These are phyloP conservation scores for Saccharata proteae DNA, from an alignment of 2,329 filamentous ascomycete genomes.

Conservation along the genomic window DNA sequence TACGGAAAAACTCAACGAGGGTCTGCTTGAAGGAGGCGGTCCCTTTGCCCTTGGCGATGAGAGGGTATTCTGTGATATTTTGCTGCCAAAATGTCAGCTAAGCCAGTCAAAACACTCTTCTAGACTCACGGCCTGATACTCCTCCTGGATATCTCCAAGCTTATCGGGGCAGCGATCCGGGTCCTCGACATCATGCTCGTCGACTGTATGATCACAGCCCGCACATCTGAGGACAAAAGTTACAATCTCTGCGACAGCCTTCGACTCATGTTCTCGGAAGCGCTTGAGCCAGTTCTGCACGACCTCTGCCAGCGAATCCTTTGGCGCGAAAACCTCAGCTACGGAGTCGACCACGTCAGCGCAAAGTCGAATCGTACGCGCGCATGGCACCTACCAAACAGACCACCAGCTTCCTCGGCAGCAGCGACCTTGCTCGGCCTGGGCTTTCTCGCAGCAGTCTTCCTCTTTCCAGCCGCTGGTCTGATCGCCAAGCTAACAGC, in stretches of 20 bases:
- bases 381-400: conserved; percentile 44
- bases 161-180: conserved; percentile 73
- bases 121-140: conserved; percentile 63
- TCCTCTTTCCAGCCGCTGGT: conserved; percentile 33
- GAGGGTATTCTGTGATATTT: conserved; percentile 80
- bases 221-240: conserved; percentile 55
- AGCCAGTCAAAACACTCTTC: background rate
- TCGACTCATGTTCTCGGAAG: conserved; percentile 38
- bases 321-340: conserved; percentile 49
- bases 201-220: conserved; percentile 70
- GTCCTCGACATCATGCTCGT: conserved; percentile 74
- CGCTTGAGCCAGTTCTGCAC: conserved; percentile 45
- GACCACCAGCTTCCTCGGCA: conserved; percentile 39
- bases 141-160: conserved; percentile 73
- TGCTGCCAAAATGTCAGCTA: conserved; percentile 34
- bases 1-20: conserved; percentile 66
- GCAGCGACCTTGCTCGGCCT: conserved; percentile 39
- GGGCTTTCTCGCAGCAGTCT: conserved; percentile 29
- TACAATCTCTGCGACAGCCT: conserved; percentile 42
- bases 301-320: conserved; percentile 42
- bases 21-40: conserved; percentile 66
- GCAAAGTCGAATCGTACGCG: conserved; percentile 1
- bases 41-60: conserved; percentile 70
- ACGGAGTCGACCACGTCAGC: conserved; percentile 8
- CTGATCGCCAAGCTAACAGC: conserved; percentile 41